A percentile compares a stretch with the other conserved stretches of the same genome.
These are phyloP conservation scores for Xylaria sp. DNA, from an alignment of 2,329 filamentous ascomycete genomes.

Conservation along the genomic window DNA sequence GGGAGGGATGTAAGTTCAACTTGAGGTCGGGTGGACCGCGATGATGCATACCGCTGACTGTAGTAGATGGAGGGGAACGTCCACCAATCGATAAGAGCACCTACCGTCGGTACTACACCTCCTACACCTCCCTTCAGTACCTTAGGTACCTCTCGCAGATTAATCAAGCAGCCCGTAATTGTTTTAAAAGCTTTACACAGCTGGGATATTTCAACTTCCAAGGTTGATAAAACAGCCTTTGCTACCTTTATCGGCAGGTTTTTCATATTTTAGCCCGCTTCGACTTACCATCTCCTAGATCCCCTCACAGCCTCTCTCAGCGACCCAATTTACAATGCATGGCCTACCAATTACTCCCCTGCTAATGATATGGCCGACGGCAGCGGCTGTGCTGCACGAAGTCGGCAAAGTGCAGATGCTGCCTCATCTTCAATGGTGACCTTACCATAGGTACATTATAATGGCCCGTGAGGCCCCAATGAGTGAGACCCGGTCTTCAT, in stretches of 20 bases:
- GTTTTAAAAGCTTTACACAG: too few relatives aligned
- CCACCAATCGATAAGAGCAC: neutral
- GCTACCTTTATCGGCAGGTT: neutral
- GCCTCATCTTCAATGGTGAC: neutral
- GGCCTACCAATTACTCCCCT: neutral
- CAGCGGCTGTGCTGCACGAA: neutral
- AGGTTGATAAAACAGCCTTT: too few relatives aligned
- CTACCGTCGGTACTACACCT: too few relatives aligned
- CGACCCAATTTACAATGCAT: neutral
- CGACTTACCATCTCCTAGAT: neutral
- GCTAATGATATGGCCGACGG: neutral
- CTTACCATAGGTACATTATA: neutral
- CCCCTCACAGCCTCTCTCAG: neutral
- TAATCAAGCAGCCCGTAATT: too few relatives aligned
- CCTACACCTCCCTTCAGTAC: too few relatives aligned
- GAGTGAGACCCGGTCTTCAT: neutral
- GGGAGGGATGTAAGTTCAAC: neutral
- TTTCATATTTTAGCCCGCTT: neutral
- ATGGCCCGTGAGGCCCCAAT: neutral
- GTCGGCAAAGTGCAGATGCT: neutral
- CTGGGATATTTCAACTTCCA: too few relatives aligned
- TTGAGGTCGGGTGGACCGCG: neutral
- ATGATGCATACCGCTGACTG: conserved; percentile 21
- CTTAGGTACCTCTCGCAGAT: neutral
- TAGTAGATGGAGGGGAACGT: neutral